A percentile compares a stretch with the other conserved stretches of the same genome.
phyloP scores from a whole-genome alignment of 2,329 filamentous ascomycete genomes.

The Pseudocercospora vitis region DNA sequence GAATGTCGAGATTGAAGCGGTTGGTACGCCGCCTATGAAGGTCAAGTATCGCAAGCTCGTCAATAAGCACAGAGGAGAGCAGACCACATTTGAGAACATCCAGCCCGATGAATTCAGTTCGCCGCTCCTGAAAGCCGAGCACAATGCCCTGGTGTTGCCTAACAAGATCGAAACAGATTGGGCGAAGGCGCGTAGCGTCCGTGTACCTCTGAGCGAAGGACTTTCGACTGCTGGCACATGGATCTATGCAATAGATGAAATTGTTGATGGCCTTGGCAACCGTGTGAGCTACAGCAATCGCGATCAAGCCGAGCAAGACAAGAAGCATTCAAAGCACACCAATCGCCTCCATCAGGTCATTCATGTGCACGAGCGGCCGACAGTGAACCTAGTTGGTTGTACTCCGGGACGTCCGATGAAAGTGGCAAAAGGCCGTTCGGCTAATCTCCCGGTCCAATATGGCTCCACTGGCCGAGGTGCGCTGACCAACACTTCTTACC shows the following conservation, averaged over 20 bases:
- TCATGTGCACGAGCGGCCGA: constrained; percentile 81
- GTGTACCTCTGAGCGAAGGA: constrained; percentile 86
- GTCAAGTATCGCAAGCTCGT: constrained; percentile 88
- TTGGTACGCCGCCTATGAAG: constrained; percentile 85
- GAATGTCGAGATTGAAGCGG: constrained; percentile 76
- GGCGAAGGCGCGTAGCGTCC: constrained; percentile 73
- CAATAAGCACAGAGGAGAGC: constrained; percentile 78
- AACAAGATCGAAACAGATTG: constrained; percentile 71
- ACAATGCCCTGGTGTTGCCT: constrained; percentile 54
- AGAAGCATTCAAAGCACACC: constrained; percentile 47
- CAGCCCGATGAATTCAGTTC: constrained; percentile 85
- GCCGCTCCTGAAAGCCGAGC: constrained; percentile 64
- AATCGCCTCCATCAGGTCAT: constrained; percentile 70
- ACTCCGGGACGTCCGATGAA: constrained; percentile 78
- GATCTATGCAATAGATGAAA: constrained; percentile 88
- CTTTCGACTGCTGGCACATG: constrained; percentile 76
- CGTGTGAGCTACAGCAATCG: constrained; percentile 69
- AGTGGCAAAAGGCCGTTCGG: constrained; percentile 71
- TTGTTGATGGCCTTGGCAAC: constrained; percentile 89
- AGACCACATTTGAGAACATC: constrained; percentile 88
- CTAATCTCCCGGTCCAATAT: constrained; percentile 70
- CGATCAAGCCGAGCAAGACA: constrained; percentile 63
- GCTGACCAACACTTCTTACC: constrained; percentile 65
- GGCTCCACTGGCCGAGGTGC: constrained; percentile 60
- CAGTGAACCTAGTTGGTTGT: constrained; percentile 69